phyloP scores from a whole-genome alignment of 2,329 filamentous ascomycete species.

The Hypoxylon sp. region DNA sequence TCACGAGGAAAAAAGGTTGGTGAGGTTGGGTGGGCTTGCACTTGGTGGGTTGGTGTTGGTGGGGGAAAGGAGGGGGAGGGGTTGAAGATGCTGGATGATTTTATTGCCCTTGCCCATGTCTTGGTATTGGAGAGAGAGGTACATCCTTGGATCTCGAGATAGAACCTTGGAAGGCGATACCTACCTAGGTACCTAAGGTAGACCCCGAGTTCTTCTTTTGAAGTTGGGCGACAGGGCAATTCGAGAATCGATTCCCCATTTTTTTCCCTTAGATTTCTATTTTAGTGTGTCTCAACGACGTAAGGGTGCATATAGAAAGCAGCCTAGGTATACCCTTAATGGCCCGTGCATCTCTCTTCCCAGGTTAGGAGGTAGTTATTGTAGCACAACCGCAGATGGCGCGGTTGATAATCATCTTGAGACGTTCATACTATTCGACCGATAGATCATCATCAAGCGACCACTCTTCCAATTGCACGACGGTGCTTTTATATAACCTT shows the following conservation, averaged over 20 bases:
- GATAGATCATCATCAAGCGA: conserved; percentile 24
- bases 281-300: conserved; percentile 41
- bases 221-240: conserved; percentile 10
- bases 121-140: background rate
- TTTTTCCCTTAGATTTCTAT: conserved; percentile 33
- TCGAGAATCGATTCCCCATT: conserved; percentile 21
- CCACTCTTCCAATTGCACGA: conserved; percentile 15
- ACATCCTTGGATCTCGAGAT: background rate
- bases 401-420: conserved; percentile 29
- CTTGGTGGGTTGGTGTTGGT: conserved; percentile 24
- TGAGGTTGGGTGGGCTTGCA: background rate
- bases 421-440: background rate
- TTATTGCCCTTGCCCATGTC: background rate
- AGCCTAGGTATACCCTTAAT: conserved; percentile 5
- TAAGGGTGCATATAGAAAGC: conserved; percentile 35
- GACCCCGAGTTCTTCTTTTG: background rate
- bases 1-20: background rate
- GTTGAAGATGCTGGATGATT: conserved; percentile 2
- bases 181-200: background rate
- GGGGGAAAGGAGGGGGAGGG: conserved; percentile 9
- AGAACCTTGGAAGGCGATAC: conserved; percentile 1
- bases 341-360: conserved; percentile 26
- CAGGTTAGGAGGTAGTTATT: conserved; percentile 2
- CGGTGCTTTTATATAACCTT: conserved; percentile 16
- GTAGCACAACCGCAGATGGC: conserved; percentile 39